A percentile compares a stretch with the other conserved stretches of the same genome.
Evolutionary conservation across 257 asterid species (phyloP).

Genomic region (Nicotiana undulata): DNA sequence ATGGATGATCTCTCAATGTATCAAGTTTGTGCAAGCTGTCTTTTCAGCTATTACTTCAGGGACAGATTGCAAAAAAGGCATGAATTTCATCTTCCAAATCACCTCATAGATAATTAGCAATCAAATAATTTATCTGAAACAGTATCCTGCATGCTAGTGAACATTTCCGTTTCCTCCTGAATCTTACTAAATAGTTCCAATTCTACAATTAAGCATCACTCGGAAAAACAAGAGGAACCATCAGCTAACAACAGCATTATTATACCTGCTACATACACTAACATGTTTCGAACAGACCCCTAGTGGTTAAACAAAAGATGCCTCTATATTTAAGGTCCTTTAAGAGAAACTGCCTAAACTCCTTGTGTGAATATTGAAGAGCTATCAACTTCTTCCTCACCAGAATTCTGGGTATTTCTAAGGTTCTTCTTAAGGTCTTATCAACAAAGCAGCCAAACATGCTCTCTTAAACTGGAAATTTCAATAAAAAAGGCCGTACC

Average conservation of each 20-base stretch:
- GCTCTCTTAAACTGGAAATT: neutral
- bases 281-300: neutral
- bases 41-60: neutral
- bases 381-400: neutral
- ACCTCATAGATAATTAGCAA: neutral
- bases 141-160: neutral
- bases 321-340: neutral
- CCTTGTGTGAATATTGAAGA: too few relatives aligned
- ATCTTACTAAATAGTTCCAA: neutral
- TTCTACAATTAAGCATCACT: neutral
- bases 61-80: neutral
- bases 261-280: neutral
- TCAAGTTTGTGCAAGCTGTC: neutral
- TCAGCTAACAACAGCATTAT: neutral
- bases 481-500: constrained; percentile 32
- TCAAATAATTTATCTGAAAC: neutral
- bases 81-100: neutral
- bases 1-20: neutral
- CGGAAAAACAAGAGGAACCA: neutral
- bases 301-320: neutral
- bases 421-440: neutral
- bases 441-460: neutral
- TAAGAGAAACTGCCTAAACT: neutral
- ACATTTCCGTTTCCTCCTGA: neutral
- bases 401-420: neutral